Conservation (phyloP, 1,284 basidiomycete genomes). For the Fomitopsis betulina region DNA sequence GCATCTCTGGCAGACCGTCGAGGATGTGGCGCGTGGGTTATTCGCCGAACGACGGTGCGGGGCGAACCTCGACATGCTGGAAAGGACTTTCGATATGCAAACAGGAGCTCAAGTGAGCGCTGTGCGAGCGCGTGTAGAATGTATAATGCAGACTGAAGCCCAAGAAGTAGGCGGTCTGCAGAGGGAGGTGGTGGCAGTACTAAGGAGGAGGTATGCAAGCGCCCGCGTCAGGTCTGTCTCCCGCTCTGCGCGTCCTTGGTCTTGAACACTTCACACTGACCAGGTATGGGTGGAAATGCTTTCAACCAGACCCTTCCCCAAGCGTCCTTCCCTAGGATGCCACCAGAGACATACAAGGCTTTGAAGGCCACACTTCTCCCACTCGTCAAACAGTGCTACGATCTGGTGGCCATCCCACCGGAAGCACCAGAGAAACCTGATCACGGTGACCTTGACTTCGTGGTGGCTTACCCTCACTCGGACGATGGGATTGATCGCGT, state of each 20-base stretch:
- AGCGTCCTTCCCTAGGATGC: conserved; percentile 54
- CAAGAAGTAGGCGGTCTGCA: background rate
- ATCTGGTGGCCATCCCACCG: conserved; percentile 44
- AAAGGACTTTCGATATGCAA: too few species aligned
- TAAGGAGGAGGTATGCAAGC: background rate
- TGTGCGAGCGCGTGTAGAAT: background rate
- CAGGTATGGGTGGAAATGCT: conserved; percentile 62
- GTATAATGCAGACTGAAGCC: background rate
- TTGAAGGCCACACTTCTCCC: conserved; percentile 42
- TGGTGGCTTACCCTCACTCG: conserved; percentile 41
- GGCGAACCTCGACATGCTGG: conserved; percentile 73
- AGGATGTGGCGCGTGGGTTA: conserved; percentile 54
- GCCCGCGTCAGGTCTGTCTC: background rate
- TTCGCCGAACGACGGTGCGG: conserved; percentile 59
- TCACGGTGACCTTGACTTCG: conserved; percentile 64
- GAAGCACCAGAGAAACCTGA: conserved; percentile 62
- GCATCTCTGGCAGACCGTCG: conserved; percentile 78
- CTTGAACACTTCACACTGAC: too few species aligned
- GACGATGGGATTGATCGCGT: conserved; percentile 37
- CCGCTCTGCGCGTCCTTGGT: too few species aligned
- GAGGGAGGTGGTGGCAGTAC: background rate
- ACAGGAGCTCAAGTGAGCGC: background rate
- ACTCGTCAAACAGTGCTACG: conserved; percentile 41
- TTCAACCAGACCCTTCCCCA: conserved; percentile 43
- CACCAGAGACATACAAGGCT: conserved; percentile 42